Base-by-base conservation (phyloP, 179 eudicot species). In the Amaranthus tricolor region DNA sequence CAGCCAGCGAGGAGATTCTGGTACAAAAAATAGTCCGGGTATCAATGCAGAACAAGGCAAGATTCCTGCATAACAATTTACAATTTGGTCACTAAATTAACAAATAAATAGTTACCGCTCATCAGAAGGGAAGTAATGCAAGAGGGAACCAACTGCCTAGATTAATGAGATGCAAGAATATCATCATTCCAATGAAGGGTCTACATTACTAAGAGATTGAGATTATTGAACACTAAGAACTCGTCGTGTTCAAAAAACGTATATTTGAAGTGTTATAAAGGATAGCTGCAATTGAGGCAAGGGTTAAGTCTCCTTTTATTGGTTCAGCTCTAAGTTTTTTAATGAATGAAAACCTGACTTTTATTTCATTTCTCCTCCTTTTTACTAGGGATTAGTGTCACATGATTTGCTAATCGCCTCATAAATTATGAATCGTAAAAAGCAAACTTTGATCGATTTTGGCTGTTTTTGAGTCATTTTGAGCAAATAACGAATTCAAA, bases 1-100 rank as follows among this genome's bases (percentile, higher is more conserved):
- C 98, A 96, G 87, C 99, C 99, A 96, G 74, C 99, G 84, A 80
- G 99, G 99, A 77, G 99, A 96, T 77, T 94, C 99, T n/a, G 98
- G 99, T 75, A 96, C 79, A 73, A 96, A 96, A 85, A 96, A 96
- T 60, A 96, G 82, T 62, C 97, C 98, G 76, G 99, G 99, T 74
- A 96, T 91, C 89, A 96, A 77, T 21, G 82, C 77, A 47, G 89
- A 74, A 77, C 99, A 94, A 45, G 99, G 99, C 80, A 96, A 79
- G 65, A 77, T 85, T 80, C 98, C 98, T 96, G 96, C 77, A 76
- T 48, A 8, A 66, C 52, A 68, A 44, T 51, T 55, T 11, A 66
- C 49, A 47, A 40, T 9, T 16, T 31, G n/a, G n/a, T 44, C 55
- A 44, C 13, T 6, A 56, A 11, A 21, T 50, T 66, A 45, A 54